Percentiles rank a stretch among this genome's conserved stretches.
Conservation (phyloP, 805 yeast genomes). For the Ogataea siamensis region DNA sequence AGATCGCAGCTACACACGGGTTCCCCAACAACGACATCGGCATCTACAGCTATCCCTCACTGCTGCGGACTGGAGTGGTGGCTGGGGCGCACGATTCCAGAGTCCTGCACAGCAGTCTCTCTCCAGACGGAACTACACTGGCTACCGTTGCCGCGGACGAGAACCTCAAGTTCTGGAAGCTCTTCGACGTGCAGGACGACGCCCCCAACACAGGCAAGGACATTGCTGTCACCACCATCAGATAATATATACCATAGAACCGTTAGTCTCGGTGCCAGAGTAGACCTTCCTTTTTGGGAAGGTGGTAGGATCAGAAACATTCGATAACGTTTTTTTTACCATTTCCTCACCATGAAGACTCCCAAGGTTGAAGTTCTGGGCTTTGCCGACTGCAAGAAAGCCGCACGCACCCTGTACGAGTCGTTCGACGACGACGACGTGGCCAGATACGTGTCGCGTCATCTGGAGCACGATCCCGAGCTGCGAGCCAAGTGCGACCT, state of each 20-base stretch:
- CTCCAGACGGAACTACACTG: constrained; percentile 86
- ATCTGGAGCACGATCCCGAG: constrained; percentile 34
- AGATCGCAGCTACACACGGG: constrained; percentile 92
- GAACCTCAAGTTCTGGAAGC: constrained; percentile 89
- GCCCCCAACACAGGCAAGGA: constrained; percentile 41
- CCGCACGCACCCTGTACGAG: constrained; percentile 34
- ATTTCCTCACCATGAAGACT: constrained; percentile 7
- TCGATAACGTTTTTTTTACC: constrained; percentile 1
- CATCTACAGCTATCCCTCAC: constrained; percentile 80
- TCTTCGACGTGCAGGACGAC: constrained; percentile 56
- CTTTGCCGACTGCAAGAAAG: constrained; percentile 33
- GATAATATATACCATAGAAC: constrained; percentile 28
- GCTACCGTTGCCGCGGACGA: constrained; percentile 98
- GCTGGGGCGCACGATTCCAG: constrained; percentile 85
- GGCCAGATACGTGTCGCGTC: constrained; percentile 33
- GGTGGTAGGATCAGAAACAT: constrained; percentile 6
- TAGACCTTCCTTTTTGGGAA: constrained; percentile 17
- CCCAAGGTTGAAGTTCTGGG: constrained; percentile 31
- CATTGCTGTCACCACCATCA: constrained; percentile 50
- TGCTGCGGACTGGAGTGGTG: constrained; percentile 86
- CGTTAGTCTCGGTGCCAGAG: neutral
- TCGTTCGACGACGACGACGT: constrained; percentile 37
- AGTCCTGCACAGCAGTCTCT: constrained; percentile 74
- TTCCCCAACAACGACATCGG: constrained; percentile 83
- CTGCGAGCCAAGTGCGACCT: constrained; percentile 35